Conservation (phyloP, 805 yeast genomes). For the Saccharomyces jurei region DNA sequence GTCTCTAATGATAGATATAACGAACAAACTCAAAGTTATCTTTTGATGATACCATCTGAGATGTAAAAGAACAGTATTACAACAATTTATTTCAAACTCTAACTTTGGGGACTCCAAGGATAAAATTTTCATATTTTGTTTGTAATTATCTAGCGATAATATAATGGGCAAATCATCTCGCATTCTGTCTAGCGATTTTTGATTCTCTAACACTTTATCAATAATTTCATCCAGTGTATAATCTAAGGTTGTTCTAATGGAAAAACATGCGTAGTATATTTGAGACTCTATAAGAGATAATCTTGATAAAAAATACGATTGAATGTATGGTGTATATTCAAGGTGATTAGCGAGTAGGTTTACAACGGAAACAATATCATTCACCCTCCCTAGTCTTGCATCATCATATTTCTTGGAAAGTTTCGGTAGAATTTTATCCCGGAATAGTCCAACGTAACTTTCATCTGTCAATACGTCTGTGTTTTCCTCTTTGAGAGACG, state of each 20-base stretch:
- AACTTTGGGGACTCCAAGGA: constrained; percentile 2
- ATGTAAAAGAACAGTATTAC: constrained; percentile 7
- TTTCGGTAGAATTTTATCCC: neutral
- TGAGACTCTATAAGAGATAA: constrained; percentile 7
- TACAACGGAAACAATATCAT: constrained; percentile 3
- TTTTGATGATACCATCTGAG: constrained; percentile 6
- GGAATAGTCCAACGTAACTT: constrained; percentile 5
- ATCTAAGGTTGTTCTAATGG: constrained; percentile 2
- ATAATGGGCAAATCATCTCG: constrained; percentile 7
- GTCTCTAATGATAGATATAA: constrained; percentile 11
- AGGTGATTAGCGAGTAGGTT: constrained; percentile 1
- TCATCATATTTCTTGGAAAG: neutral
- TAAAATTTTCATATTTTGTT: constrained; percentile 6
- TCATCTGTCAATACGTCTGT: constrained; percentile 5
- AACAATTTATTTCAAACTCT: constrained; percentile 6
- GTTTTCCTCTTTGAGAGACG: constrained; percentile 7
- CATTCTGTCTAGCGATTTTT: constrained; percentile 7
- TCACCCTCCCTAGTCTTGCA: neutral
- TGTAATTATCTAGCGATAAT: constrained; percentile 8
- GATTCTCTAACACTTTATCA: constrained; percentile 4
- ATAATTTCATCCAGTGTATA: constrained; percentile 10
- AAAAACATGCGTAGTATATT: constrained; percentile 5
- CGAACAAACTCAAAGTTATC: constrained; percentile 7
- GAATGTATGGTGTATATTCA: constrained; percentile 3
- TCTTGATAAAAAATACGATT: constrained; percentile 6